Conservation (phyloP, 768 basidiomycete species). For the Amanita muscaria region DNA sequence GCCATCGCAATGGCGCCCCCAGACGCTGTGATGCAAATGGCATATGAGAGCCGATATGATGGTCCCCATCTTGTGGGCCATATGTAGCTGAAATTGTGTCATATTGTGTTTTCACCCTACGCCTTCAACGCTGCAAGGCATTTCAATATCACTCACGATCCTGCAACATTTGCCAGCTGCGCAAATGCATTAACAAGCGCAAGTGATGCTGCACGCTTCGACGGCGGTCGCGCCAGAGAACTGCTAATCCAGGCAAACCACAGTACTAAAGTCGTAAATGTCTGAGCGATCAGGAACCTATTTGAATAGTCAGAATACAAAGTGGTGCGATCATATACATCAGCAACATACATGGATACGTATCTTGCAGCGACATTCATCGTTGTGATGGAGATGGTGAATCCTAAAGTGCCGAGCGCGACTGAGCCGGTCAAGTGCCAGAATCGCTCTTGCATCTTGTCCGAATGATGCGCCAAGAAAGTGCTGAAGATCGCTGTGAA, state of each 20-base stretch:
- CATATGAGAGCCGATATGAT: constrained; percentile 58
- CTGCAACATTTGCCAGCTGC: constrained; percentile 80
- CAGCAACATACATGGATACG: constrained; percentile 60
- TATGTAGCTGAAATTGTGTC: constrained; percentile 51
- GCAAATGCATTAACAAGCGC: constrained; percentile 76
- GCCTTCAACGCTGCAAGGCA: neutral
- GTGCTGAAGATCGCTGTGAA: constrained; percentile 58
- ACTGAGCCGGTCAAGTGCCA: constrained; percentile 55
- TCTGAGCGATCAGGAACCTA: constrained; percentile 76
- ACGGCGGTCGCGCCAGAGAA: constrained; percentile 61
- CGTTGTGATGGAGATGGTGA: constrained; percentile 61
- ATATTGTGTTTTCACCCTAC: constrained; percentile 7
- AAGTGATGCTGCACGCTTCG: constrained; percentile 80
- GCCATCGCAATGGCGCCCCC: constrained; percentile 44
- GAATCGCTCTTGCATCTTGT: constrained; percentile 66
- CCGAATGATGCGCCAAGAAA: constrained; percentile 59
- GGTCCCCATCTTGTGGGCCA: constrained; percentile 65
- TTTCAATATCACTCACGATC: constrained; percentile 45
- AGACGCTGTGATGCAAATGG: constrained; percentile 60
- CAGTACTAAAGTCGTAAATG: constrained; percentile 61
- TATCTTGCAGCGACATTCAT: constrained; percentile 66
- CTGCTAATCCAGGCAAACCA: constrained; percentile 45
- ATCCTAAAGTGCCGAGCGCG: constrained; percentile 60
- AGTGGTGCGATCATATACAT: too few species aligned
- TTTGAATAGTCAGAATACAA: too few species aligned